phyloP scores from a whole-genome alignment of 108 stramenopile genomes.

The Cyclotella atomus region DNA sequence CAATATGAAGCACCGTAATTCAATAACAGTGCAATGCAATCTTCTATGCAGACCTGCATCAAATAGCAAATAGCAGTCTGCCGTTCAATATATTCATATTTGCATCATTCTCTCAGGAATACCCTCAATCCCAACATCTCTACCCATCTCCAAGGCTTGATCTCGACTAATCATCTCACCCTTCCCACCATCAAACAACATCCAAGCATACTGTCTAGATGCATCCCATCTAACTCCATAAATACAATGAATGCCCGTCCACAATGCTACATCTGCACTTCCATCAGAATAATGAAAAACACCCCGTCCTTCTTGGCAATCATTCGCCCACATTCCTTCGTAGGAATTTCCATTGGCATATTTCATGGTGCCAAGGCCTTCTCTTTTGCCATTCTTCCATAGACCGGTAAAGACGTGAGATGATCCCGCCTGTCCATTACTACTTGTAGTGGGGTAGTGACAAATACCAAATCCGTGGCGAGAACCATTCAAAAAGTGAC shows the following conservation, averaged over 20 bases:
- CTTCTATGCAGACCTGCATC: not conserved
- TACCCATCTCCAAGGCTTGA: not conserved
- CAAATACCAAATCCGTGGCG: conserved; percentile 29
- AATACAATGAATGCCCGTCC: not conserved
- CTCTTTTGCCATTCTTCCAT: conserved; percentile 20
- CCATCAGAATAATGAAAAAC: conserved; percentile 1
- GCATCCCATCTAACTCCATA: not conserved
- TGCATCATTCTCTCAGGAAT: conserved; percentile 2
- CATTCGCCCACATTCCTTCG: conserved; percentile 12
- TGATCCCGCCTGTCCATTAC: too few species aligned
- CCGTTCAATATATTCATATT: too few species aligned
- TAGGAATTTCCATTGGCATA: conserved; percentile 18
- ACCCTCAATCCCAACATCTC: not conserved
- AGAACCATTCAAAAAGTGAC: conserved; percentile 17
- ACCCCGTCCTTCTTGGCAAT: not conserved
- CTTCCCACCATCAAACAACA: not conserved
- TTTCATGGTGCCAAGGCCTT: conserved; percentile 14
- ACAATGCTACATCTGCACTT: conserved; percentile 8
- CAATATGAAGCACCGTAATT: not conserved
- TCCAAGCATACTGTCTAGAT: not conserved
- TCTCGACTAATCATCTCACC: not conserved
- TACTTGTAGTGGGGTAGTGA: conserved; percentile 25
- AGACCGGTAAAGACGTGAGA: conserved; percentile 19
- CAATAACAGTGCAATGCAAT: not conserved
- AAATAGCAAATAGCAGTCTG: not conserved